Evolutionary conservation across 148 eudicot genomes (phyloP).

Genomic region (Rhododendron ovatum): DNA sequence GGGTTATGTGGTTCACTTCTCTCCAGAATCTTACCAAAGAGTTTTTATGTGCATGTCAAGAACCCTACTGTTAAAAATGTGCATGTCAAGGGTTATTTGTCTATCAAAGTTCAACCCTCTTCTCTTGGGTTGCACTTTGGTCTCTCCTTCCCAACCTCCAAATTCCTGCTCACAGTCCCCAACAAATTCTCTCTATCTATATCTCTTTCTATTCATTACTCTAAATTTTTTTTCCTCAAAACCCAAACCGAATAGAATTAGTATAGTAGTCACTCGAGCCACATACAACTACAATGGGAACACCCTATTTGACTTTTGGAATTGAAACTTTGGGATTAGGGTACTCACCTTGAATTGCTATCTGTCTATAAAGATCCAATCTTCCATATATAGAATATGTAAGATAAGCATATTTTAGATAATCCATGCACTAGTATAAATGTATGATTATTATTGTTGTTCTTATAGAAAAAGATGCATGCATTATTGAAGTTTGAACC

Average conservation of each 20-base stretch:
- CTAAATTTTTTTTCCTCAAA: no score
- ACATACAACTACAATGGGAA: constrained; percentile 4
- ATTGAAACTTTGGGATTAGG: constrained; percentile 13
- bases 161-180: no score
- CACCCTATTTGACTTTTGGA: constrained; percentile 19
- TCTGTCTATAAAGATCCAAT: not conserved
- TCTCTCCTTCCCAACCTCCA: no score
- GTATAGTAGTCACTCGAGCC: not conserved
- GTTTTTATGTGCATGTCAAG: not conserved
- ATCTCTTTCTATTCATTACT: no score
- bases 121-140: not conserved
- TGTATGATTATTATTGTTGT: not conserved
- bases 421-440: not conserved
- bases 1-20: no score
- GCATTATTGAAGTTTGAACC: constrained; percentile 17
- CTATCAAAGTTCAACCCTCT: not conserved
- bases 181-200: no score
- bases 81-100: no score
- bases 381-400: not conserved
- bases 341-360: not conserved
- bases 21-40: not conserved
- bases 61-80: not conserved
- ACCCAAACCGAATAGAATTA: no score
- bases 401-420: not conserved
- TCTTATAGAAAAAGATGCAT: not conserved